Evolutionary conservation across 148 eudicot genomes (phyloP).

Genomic region (Cornus controversa): DNA sequence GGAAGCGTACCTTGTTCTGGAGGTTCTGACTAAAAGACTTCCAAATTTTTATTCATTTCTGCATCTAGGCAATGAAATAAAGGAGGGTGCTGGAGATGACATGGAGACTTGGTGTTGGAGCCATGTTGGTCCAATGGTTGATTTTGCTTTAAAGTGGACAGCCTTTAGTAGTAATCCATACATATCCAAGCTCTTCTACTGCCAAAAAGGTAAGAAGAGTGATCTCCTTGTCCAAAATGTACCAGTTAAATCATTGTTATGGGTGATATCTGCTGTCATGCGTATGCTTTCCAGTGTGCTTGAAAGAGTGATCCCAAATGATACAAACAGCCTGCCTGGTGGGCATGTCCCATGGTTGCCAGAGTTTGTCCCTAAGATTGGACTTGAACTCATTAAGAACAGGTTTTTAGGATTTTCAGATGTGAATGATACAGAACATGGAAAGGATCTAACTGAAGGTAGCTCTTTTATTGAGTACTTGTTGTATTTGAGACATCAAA

Average conservation of each 20-base stretch:
- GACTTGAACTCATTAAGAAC: constrained; percentile 44
- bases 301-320: constrained; percentile 56
- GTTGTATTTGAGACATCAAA: constrained; percentile 49
- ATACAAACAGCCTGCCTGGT: constrained; percentile 23
- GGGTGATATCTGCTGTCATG: constrained; percentile 71
- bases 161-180: constrained; percentile 35
- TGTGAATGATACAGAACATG: constrained; percentile 19
- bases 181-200: constrained; percentile 30
- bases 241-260: constrained; percentile 44
- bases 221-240: constrained; percentile 14
- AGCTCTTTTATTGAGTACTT: constrained; percentile 48
- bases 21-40: constrained; percentile 57
- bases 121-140: constrained; percentile 70
- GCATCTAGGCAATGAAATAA: constrained; percentile 22
- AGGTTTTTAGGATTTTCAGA: constrained; percentile 43
- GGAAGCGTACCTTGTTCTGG: constrained; percentile 72
- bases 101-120: constrained; percentile 68
- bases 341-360: constrained; percentile 54
- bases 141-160: constrained; percentile 70
- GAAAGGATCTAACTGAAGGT: constrained; percentile 15
- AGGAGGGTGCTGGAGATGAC: constrained; percentile 32
- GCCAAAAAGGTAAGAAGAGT: constrained; percentile 25
- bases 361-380: constrained; percentile 67
- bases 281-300: constrained; percentile 65
- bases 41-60: constrained; percentile 49